phyloP scores from a whole-genome alignment of 768 basidiomycete genomes.

The Zangia roseola region DNA sequence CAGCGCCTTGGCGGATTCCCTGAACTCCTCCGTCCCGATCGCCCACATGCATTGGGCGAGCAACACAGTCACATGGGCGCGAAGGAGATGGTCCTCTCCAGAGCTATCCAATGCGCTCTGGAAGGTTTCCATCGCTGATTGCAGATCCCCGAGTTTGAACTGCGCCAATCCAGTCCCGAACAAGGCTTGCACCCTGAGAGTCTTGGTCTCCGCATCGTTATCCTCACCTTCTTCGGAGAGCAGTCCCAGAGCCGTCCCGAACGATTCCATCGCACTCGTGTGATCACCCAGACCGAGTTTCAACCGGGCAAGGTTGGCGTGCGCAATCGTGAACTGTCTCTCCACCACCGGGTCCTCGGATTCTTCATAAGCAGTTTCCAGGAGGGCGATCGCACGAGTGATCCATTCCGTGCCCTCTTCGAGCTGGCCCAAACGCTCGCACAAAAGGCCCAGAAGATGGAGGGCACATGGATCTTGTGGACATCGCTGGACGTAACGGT shows the following conservation, averaged over 20 bases:
- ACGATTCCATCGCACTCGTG: slow-evolving; percentile 61
- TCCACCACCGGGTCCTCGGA: slow-evolving; percentile 80
- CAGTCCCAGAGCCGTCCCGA: slow-evolving; percentile 70
- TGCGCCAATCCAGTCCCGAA: slow-evolving; percentile 73
- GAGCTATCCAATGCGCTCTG: slow-evolving; percentile 64
- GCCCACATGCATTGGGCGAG: slow-evolving; percentile 88
- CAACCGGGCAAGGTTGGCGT: slow-evolving; percentile 77
- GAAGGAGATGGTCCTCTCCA: slow-evolving; percentile 45
- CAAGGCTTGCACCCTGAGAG: slow-evolving; percentile 59
- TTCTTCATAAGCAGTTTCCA: slow-evolving; percentile 90
- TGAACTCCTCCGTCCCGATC: slow-evolving; percentile 69
- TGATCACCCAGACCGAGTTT: slow-evolving; percentile 60
- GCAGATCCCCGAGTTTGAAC: slow-evolving; percentile 61
- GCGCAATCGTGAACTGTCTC: slow-evolving; percentile 75
- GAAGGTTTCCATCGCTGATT: slow-evolving; percentile 62
- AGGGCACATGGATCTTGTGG: slow-evolving; percentile 72
- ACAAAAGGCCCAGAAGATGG: slow-evolving; percentile 82
- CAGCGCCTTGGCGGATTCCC: slow-evolving; percentile 72
- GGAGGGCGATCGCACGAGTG: slow-evolving; percentile 57
- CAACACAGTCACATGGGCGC: slow-evolving; percentile 72
- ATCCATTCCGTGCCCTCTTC: slow-evolving; percentile 60
- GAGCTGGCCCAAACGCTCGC: slow-evolving; percentile 76
- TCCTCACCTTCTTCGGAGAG: slow-evolving; percentile 48
- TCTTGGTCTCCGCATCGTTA: slow-evolving; percentile 32
- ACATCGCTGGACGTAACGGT: slow-evolving; percentile 66